phyloP scores from a whole-genome alignment of 495 filamentous ascomycete species.

The Talaromyces stipitatus region DNA sequence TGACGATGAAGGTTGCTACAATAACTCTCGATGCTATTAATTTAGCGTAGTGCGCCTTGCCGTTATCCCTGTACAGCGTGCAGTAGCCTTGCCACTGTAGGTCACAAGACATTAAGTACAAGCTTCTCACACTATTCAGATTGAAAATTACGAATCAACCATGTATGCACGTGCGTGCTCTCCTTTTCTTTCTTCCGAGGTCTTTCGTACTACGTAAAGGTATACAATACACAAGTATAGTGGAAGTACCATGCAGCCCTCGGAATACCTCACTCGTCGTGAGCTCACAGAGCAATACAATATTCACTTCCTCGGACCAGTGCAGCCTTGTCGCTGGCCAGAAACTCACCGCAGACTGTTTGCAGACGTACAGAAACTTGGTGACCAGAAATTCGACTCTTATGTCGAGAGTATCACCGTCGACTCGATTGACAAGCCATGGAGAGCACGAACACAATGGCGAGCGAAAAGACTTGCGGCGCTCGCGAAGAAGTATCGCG shows the following conservation, averaged over 20 bases:
- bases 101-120: background rate
- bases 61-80: background rate
- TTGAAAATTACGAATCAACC: background rate
- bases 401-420: background rate
- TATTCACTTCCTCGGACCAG: background rate
- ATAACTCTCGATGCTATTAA: background rate
- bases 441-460: background rate
- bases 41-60: background rate
- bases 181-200: background rate
- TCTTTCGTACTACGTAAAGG: background rate
- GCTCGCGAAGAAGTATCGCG: background rate
- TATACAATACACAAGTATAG: background rate
- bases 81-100: background rate
- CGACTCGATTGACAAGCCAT: background rate
- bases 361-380: background rate
- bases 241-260: background rate
- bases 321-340: background rate
- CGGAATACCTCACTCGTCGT: background rate
- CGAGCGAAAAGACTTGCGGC: background rate
- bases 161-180: background rate
- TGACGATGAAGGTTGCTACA: conserved; percentile 4
- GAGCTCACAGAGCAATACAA: background rate
- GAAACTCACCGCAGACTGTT: background rate
- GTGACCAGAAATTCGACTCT: background rate
- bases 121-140: background rate